phyloP scores from a whole-genome alignment of 2,329 filamentous ascomycete genomes.

The Cytospora piceicola region DNA sequence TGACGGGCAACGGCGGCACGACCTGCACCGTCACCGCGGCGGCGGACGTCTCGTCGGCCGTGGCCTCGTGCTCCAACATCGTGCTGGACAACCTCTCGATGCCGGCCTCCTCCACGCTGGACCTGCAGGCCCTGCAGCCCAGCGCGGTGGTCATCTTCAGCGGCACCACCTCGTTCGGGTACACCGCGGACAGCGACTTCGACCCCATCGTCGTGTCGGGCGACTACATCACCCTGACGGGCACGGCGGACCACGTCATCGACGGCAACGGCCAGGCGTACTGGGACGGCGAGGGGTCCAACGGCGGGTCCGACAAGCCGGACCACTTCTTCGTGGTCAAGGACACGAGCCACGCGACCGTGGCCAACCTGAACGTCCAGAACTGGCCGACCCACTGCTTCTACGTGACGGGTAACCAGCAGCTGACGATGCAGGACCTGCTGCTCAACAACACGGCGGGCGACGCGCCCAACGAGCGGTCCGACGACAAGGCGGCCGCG shows the following conservation, averaged over 20 bases:
- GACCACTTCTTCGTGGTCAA: conserved; percentile 56
- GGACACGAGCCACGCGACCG: conserved; percentile 42
- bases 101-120: conserved; percentile 43
- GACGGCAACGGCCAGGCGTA: conserved; percentile 31
- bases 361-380: conserved; percentile 44
- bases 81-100: conserved; percentile 42
- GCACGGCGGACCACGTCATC: conserved; percentile 31
- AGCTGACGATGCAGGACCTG: conserved; percentile 42
- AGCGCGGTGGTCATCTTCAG: conserved; percentile 39
- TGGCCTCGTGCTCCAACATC: conserved; percentile 42
- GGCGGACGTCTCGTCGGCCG: conserved; percentile 29
- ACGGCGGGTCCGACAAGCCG: conserved; percentile 46
- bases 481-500: conserved; percentile 32
- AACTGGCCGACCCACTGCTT: conserved; percentile 50
- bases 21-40: conserved; percentile 31
- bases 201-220: conserved; percentile 31
- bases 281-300: conserved; percentile 43
- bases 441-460: conserved; percentile 46
- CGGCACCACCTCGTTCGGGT: conserved; percentile 31
- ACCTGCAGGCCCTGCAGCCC: conserved; percentile 40
- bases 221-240: conserved; percentile 31
- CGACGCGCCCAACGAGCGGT: conserved; percentile 36
- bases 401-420: conserved; percentile 43
- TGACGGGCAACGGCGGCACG: conserved; percentile 15
- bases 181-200: conserved; percentile 23